These are phyloP conservation scores for Wallemia mellicola DNA, from an alignment of 1,284 basidiomycete species.

Conservation along the genomic window DNA sequence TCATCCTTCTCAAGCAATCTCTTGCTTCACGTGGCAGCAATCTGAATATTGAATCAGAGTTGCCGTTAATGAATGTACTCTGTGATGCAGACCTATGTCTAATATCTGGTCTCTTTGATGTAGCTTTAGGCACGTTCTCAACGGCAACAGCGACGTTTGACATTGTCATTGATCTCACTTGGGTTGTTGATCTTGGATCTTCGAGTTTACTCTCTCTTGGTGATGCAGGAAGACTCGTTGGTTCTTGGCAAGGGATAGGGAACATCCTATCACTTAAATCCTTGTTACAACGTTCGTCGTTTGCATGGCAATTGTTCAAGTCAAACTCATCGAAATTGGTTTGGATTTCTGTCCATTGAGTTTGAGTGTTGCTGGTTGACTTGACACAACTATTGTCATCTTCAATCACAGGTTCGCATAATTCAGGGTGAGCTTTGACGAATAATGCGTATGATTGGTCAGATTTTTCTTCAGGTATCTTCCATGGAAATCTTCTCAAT, in stretches of 20 bases:
- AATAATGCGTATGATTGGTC: slow-evolving; percentile 78
- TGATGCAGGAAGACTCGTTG: slow-evolving; percentile 1
- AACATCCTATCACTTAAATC: slow-evolving; percentile 1
- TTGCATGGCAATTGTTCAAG: not conserved
- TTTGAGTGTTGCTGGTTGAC: not conserved
- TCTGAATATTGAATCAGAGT: slow-evolving; percentile 93
- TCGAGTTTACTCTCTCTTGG: slow-evolving; percentile 1
- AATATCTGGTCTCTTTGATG: slow-evolving; percentile 21
- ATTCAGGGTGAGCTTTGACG: slow-evolving; percentile 66
- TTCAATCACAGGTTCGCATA: slow-evolving; percentile 20
- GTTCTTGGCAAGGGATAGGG: not conserved
- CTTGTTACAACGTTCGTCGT: not conserved
- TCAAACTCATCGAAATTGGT: not conserved
- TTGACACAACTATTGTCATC: not conserved
- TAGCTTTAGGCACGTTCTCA: slow-evolving; percentile 8
- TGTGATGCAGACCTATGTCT: slow-evolving; percentile 24
- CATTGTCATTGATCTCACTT: slow-evolving; percentile 7
- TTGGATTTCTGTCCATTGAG: not conserved
- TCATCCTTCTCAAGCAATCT: not conserved
- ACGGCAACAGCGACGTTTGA: slow-evolving; percentile 3
- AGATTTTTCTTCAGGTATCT: slow-evolving; percentile 76
- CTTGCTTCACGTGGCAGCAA: slow-evolving; percentile 56
- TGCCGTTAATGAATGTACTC: slow-evolving; percentile 45
- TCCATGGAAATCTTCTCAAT: slow-evolving; percentile 92
- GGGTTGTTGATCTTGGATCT: slow-evolving; percentile 6